Conservation (phyloP, 805 yeast species). For the Tanozyma kutaoensis region DNA sequence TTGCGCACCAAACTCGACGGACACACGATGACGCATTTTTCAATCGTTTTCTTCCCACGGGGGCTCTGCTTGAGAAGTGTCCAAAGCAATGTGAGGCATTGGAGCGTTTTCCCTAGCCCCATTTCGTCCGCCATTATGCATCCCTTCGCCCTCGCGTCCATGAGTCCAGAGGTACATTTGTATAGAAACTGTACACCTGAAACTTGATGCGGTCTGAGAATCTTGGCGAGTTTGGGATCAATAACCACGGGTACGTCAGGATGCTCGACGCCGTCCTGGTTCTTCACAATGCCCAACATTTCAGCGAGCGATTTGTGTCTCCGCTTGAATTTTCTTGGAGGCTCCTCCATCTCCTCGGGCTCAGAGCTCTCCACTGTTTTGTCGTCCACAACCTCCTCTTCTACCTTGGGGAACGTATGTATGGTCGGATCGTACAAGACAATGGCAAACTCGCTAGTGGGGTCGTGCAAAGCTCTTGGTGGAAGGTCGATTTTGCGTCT, state of each 20-base stretch:
- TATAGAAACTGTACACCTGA: slow-evolving; percentile 90
- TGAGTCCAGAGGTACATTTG: slow-evolving; percentile 79
- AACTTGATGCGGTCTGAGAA: slow-evolving; percentile 89
- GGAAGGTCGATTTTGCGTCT: slow-evolving; percentile 53
- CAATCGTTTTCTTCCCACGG: slow-evolving; percentile 67
- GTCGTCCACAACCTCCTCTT: slow-evolving; percentile 10
- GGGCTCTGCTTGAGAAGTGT: slow-evolving; percentile 84
- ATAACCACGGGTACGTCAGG: slow-evolving; percentile 93
- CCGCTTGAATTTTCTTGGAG: slow-evolving; percentile 18
- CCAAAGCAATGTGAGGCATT: slow-evolving; percentile 88
- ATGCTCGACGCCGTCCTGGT: slow-evolving; percentile 37
- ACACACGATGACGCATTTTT: slow-evolving; percentile 85
- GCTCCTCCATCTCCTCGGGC: slow-evolving; percentile 3
- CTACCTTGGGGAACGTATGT: slow-evolving; percentile 35
- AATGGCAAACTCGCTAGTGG: slow-evolving; percentile 83
- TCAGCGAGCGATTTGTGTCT: slow-evolving; percentile 64
- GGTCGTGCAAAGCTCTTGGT: slow-evolving; percentile 94
- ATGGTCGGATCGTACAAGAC: slow-evolving; percentile 93
- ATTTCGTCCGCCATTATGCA: slow-evolving; percentile 98
- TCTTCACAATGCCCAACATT: slow-evolving; percentile 55
- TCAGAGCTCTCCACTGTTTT: slow-evolving; percentile 5
- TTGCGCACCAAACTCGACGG: slow-evolving; percentile 89
- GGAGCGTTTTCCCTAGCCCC: slow-evolving; percentile 89
- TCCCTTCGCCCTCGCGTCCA: slow-evolving; percentile 76
- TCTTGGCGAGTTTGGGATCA: slow-evolving; percentile 76